Evolutionary conservation across 257 asterid species (phyloP).

Genomic region (Nicotiana sylvestris): DNA sequence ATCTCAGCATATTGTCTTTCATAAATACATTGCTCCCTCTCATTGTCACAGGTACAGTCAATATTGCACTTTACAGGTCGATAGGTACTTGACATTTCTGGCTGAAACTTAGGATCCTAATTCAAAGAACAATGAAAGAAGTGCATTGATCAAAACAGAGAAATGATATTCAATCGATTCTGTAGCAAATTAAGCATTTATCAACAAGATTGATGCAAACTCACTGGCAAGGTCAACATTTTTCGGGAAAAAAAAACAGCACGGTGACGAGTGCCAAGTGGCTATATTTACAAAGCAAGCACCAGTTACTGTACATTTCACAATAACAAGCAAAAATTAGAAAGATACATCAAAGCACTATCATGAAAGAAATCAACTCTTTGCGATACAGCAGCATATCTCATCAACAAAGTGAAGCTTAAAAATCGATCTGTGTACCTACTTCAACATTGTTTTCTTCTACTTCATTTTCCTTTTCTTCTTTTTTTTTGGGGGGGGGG

Average conservation of each 20-base stretch:
- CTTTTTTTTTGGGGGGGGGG: too few relatives aligned
- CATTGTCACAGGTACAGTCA: constrained; percentile 67
- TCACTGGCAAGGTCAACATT: not conserved
- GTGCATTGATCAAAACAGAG: not conserved
- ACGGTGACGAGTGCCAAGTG: not conserved
- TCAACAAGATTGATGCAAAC: not conserved
- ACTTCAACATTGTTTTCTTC: too few relatives aligned
- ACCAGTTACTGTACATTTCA: not conserved
- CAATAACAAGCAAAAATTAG: not conserved
- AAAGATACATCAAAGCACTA: not conserved
- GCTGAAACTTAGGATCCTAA: constrained; percentile 87
- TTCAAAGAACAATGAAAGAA: not conserved
- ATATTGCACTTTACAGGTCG: constrained; percentile 68
- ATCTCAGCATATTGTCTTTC: constrained; percentile 89
- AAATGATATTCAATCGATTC: not conserved
- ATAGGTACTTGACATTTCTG: constrained; percentile 63
- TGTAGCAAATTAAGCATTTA: not conserved
- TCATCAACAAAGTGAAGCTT: not conserved
- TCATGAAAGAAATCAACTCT: not conserved
- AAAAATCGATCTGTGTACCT: too few relatives aligned
- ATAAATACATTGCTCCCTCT: constrained; percentile 61
- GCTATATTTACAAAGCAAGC: not conserved
- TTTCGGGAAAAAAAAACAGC: not conserved
- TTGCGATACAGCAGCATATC: not conserved
- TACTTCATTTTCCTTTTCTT: too few relatives aligned